Conservation (phyloP, 106 monocot genomes). For the Platanthera zijinensis region DNA sequence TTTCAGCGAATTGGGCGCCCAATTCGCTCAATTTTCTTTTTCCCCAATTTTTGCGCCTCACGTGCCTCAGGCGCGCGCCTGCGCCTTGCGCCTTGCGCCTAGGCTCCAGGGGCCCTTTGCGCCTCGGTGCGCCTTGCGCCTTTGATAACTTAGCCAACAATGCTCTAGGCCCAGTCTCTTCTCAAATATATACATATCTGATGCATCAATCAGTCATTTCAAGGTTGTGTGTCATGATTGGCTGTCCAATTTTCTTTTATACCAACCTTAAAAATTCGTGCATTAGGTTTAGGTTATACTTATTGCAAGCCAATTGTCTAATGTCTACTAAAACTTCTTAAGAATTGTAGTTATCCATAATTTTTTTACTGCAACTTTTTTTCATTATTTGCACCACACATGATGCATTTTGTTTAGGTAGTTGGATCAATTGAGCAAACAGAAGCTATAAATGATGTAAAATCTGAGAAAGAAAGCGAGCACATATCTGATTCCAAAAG, state of each 20-base stretch:
- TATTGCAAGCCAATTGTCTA: not conserved
- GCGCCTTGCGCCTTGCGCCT: too few species aligned
- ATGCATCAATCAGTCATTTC: not conserved
- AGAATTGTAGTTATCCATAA: not conserved
- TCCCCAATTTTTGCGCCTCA: too few species aligned
- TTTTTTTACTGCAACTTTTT: not conserved
- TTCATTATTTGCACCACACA: not conserved
- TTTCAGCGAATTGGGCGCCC: too few species aligned
- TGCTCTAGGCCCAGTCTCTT: too few species aligned
- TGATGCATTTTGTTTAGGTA: not conserved
- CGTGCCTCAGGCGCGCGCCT: too few species aligned
- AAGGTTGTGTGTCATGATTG: not conserved
- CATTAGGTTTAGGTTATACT: not conserved
- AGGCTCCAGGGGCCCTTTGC: too few species aligned
- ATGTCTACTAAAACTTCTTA: not conserved
- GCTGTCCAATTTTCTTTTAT: not conserved
- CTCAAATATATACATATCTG: not conserved
- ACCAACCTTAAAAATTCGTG: too few species aligned
- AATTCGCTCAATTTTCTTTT: too few species aligned
- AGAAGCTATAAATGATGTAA: slow-evolving; percentile 43
- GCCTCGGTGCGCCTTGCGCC: too few species aligned
- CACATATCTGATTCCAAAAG: slow-evolving; percentile 38
- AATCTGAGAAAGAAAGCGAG: slow-evolving; percentile 64
- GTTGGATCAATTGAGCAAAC: slow-evolving; percentile 53
- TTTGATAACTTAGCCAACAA: too few species aligned